phyloP scores from a whole-genome alignment of 2,329 filamentous ascomycete species.

The Hypoxylon sp. region DNA sequence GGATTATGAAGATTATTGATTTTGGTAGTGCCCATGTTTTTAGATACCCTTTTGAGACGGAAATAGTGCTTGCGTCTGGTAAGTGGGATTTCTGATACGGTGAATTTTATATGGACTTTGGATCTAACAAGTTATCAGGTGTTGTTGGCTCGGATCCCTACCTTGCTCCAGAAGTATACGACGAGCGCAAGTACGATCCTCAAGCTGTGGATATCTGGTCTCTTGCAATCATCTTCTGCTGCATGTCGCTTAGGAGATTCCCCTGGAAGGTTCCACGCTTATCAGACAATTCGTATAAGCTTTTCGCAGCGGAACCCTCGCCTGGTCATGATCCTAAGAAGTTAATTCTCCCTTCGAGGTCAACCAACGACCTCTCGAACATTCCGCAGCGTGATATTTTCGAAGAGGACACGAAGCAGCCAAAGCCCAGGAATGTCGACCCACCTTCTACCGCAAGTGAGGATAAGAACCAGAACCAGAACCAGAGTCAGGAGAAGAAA shows the following conservation, averaged over 20 bases:
- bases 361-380: constrained; percentile 61
- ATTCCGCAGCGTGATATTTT: constrained; percentile 60
- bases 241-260: constrained; percentile 95
- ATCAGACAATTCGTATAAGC: constrained; percentile 93
- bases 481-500: constrained; percentile 66
- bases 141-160: constrained; percentile 92
- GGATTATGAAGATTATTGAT: constrained; percentile 99
- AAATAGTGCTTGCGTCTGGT: constrained; percentile 86
- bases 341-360: constrained; percentile 63
- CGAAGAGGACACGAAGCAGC: constrained; percentile 51
- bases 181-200: constrained; percentile 92
- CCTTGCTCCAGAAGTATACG: constrained; percentile 95
- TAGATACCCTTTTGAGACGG: constrained; percentile 95
- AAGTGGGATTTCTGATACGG: constrained; percentile 55
- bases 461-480: constrained; percentile 46
- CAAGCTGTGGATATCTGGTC: constrained; percentile 98
- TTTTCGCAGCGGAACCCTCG: constrained; percentile 89
- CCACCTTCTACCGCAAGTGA: constrained; percentile 52
- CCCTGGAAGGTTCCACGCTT: constrained; percentile 96
- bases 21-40: constrained; percentile 98
- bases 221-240: constrained; percentile 97
- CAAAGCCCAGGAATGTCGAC: constrained; percentile 48
- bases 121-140: constrained; percentile 57
- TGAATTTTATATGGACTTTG: neutral
- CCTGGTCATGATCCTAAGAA: constrained; percentile 76